phyloP scores from a whole-genome alignment of 805 yeast genomes.

The Candida coquimbonensis region DNA sequence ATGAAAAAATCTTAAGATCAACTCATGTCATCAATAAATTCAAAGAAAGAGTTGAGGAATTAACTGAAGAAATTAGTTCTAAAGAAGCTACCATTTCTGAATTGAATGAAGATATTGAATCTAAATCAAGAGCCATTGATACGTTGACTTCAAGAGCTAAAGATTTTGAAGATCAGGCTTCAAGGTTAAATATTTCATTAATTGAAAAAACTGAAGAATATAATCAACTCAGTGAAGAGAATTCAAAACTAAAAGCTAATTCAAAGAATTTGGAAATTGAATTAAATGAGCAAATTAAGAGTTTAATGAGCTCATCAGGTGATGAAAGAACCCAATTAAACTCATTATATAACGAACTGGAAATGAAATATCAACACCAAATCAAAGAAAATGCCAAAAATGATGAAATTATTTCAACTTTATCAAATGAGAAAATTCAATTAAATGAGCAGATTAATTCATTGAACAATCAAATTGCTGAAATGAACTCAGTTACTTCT shows the following conservation, averaged over 20 bases:
- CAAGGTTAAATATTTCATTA: constrained; percentile 4
- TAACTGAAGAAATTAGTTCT: constrained; percentile 6
- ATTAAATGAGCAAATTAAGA: neutral
- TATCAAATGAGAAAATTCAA: no score
- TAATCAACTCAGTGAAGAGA: constrained; percentile 2
- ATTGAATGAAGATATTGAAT: constrained; percentile 9
- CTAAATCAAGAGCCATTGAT: constrained; percentile 14
- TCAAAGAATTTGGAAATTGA: neutral
- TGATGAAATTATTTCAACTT: no score
- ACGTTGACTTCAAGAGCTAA: constrained; percentile 8
- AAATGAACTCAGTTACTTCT: neutral
- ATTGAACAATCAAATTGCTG: no score
- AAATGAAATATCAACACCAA: neutral
- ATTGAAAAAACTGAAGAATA: constrained; percentile 9
- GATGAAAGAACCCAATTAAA: no score
- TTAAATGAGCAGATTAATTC: no score
- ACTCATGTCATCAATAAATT: constrained; percentile 15
- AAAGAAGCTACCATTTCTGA: constrained; percentile 7
- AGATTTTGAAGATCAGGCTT: constrained; percentile 16
- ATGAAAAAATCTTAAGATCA: constrained; percentile 11
- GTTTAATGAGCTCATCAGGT: no score
- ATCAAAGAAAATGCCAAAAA: no score
- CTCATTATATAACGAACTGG: neutral
- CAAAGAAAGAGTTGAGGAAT: constrained; percentile 14
- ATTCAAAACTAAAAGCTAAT: neutral